These are phyloP conservation scores for Ganoderma boninense DNA, from an alignment of 1,284 basidiomycete species.

Conservation along the genomic window DNA sequence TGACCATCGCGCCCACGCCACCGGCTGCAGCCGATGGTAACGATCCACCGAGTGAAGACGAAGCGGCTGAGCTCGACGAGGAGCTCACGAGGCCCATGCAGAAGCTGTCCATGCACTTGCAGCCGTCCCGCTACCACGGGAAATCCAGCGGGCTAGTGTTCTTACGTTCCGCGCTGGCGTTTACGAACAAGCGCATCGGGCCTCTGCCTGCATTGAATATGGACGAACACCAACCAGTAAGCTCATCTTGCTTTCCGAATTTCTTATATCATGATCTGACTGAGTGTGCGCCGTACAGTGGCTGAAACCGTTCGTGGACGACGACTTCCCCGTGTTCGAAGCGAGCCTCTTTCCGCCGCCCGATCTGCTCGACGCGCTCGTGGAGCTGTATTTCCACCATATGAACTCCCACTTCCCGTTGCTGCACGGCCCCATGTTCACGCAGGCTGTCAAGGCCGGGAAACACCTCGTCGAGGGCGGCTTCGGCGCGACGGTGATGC, in stretches of 20 bases:
- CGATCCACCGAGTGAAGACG: neutral
- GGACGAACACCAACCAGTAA: slow-evolving; percentile 25
- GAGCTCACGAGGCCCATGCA: slow-evolving; percentile 29
- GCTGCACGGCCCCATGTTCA: slow-evolving; percentile 80
- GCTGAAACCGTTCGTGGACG: neutral
- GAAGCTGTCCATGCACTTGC: slow-evolving; percentile 36
- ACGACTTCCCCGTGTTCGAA: slow-evolving; percentile 25
- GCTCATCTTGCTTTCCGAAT: neutral
- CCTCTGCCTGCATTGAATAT: neutral
- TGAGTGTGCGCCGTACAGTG: neutral
- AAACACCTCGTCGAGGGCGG: slow-evolving; percentile 64
- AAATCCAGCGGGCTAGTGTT: slow-evolving; percentile 60
- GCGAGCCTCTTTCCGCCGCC: slow-evolving; percentile 59
- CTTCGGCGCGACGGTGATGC: too few relatives aligned
- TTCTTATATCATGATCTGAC: too few relatives aligned
- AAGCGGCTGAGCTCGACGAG: neutral
- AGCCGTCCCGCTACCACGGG: slow-evolving; percentile 54
- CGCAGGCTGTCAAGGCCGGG: slow-evolving; percentile 58
- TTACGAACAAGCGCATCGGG: slow-evolving; percentile 44
- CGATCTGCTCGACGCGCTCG: slow-evolving; percentile 67
- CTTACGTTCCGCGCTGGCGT: slow-evolving; percentile 54
- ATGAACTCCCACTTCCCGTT: slow-evolving; percentile 73
- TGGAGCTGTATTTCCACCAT: slow-evolving; percentile 74
- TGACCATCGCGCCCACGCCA: slow-evolving; percentile 12
- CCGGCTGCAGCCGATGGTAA: slow-evolving; percentile 20